Evolutionary conservation across 2,329 filamentous ascomycete genomes (phyloP), one percentile per base, ranked within the genome.

Genomic region (Cadophora luteo-olivacea): DNA sequence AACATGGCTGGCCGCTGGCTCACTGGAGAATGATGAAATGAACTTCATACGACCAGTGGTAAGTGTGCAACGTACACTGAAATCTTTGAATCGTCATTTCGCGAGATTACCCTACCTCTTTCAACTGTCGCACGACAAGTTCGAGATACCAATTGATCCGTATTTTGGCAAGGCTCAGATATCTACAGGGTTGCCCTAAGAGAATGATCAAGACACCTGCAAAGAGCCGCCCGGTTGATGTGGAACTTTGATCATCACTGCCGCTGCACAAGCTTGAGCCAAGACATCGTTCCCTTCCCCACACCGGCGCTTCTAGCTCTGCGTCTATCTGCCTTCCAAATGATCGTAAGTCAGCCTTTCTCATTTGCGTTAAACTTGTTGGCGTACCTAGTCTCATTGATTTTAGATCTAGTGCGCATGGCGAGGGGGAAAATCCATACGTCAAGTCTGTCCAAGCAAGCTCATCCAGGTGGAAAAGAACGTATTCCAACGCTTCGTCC

Each of bases 151-250:
- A 32, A n/a, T 49, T 49, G 38, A 24, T 14, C 38, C 25, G 58
- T 48, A 48, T 62, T 60, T 24, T 60, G 55, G 25, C 60, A 62
- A 51, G 60, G 41, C 38, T 48, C 24, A 22, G 60, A 33, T 11
- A 22, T 16, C 36, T 24, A 9, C 33, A 60, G 36, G 57, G 57
- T 25, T 24, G 33, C 11, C 16, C 33, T 11, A n/a, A n/a, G 54
- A 58, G 55, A 24, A 41, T 25, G 24, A 16, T 4, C 12, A 33
- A 61, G 38, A 48, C 58, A 48, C 12, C 16, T 61, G 58, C 58
- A 51, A 62, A 62, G 60, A 62, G 60, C 38, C 60, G 60, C 60
- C 45, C 60, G 60, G 41, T 32, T 62, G 41, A 45, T 45, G 51
- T 24, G 25, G 36, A 48, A 22, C 60, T 24, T 19, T 45, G n/a